Evolutionary conservation across 108 stramenopile species (phyloP).

Genomic region (Skeletonema tropicum): DNA sequence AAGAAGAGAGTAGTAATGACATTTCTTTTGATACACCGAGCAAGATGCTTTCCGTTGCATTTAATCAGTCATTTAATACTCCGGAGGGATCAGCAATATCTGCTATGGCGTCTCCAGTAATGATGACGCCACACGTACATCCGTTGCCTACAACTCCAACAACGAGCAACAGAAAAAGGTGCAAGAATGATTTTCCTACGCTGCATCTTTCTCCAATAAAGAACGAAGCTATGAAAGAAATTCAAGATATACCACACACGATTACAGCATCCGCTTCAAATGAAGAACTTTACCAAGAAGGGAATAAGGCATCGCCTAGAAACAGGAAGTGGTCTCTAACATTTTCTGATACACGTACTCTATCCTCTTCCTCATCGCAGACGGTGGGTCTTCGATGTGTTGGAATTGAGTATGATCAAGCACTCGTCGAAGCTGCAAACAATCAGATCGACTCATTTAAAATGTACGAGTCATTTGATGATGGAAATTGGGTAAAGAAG

Average conservation of each 20-base stretch:
- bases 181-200: background rate
- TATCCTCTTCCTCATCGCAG: background rate
- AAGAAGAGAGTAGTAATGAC: constrained; percentile 7
- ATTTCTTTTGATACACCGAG: background rate
- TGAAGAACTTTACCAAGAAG: background rate
- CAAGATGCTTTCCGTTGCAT: background rate
- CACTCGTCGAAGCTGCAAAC: constrained; percentile 50
- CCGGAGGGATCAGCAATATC: background rate
- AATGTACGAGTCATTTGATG: background rate
- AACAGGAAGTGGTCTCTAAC: background rate
- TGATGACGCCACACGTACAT: background rate
- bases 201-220: background rate
- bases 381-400: constrained; percentile 57
- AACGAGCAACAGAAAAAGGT: background rate
- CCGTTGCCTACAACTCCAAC: background rate
- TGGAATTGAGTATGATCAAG: constrained; percentile 76
- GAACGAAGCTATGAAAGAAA: background rate
- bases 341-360: background rate
- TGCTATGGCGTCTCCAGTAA: background rate
- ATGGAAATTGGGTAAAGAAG: constrained; percentile 2
- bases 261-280: background rate
- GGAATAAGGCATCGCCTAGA: background rate
- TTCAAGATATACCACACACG: background rate
- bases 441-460: constrained; percentile 10
- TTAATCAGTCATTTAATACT: background rate